phyloP scores from a whole-genome alignment of 768 basidiomycete species.

The Tylopilus rubrobrunneus region DNA sequence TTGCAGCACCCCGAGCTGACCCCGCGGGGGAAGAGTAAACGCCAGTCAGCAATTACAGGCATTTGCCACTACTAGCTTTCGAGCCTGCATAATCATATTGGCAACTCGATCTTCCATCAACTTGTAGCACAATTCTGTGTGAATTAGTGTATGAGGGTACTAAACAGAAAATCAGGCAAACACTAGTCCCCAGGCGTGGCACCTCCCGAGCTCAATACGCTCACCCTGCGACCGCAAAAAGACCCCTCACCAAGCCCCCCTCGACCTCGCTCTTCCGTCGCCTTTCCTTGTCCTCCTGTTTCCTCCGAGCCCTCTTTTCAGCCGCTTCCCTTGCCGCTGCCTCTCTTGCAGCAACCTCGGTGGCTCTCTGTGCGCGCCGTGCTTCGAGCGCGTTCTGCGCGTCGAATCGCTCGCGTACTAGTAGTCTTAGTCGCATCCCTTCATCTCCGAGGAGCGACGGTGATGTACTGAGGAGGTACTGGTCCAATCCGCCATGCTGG shows the following conservation, averaged over 20 bases:
- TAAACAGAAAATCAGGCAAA: background rate
- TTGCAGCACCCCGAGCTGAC: constrained; percentile 53
- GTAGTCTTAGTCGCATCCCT: constrained; percentile 45
- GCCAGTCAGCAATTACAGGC: background rate
- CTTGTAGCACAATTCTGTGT: background rate
- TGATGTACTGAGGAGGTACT: constrained; percentile 55
- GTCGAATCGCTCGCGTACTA: constrained; percentile 32
- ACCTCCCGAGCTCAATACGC: background rate
- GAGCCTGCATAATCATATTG: background rate
- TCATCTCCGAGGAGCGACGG: constrained; percentile 36
- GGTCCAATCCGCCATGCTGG: constrained; percentile 68
- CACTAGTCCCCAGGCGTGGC: background rate
- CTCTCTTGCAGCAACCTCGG: constrained; percentile 20
- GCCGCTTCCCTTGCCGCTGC: constrained; percentile 5
- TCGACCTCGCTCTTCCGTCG: constrained; percentile 2
- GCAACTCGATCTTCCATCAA: background rate
- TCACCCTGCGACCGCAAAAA: constrained; percentile 15
- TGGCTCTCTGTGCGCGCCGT: constrained; percentile 14
- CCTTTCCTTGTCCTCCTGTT: constrained; percentile 3
- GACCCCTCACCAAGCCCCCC: constrained; percentile 12
- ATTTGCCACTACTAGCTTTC: background rate
- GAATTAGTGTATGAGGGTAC: constrained; percentile 1
- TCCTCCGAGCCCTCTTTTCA: constrained; percentile 6
- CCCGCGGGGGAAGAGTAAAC: background rate
- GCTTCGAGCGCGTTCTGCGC: constrained; percentile 17